Evolutionary conservation across 805 yeast species (phyloP), one percentile per base, ranked within the genome.

Genomic region (Candida nanaspora): DNA sequence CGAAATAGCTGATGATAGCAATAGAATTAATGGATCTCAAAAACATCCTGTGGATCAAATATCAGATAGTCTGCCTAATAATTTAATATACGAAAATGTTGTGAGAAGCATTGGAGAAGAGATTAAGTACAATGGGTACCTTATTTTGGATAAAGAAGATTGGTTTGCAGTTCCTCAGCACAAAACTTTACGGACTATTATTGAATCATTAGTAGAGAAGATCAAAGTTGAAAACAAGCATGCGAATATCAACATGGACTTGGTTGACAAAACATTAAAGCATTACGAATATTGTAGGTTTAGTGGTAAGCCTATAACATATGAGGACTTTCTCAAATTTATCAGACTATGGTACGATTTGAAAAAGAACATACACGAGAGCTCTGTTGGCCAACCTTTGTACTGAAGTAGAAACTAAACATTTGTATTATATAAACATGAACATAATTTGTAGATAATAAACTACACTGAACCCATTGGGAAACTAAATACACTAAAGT

Each of bases 251-350:
- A 25, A 26, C 27, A 4, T 4, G 5, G 23, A 21, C 7, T 35
- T 35, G 10, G 23, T 55, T 4, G 46, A 48, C 6, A 53, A 63
- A 28, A 74, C 73, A 45, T 62, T 78, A 4, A 65, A 63, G 3
- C 57, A 75, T 13, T 88, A 86, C 61, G 96, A 88, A 48, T 63
- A 66, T 38, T 67, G 82, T 29, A 66, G 86, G 44, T 88, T 78
- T 57, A 74, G 91, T 6, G 83, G 85, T 2, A 57, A 66, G 16
- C 68, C 76, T 15, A 75, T 86, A 15, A 59, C 72, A 1, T 78
- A 80, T 46, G 65, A 62, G 4, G 82, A 81, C 32, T 77, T 88
- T 51, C 59, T 75, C 23, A 70, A 65, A 33, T 78, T 86, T 52
- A 74, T 87, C 68, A 68, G 67, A 34, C 49, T 62, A 4, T 68